Evolutionary conservation across 495 filamentous ascomycete species (phyloP).

Genomic region (Lophiostoma macrostomum): DNA sequence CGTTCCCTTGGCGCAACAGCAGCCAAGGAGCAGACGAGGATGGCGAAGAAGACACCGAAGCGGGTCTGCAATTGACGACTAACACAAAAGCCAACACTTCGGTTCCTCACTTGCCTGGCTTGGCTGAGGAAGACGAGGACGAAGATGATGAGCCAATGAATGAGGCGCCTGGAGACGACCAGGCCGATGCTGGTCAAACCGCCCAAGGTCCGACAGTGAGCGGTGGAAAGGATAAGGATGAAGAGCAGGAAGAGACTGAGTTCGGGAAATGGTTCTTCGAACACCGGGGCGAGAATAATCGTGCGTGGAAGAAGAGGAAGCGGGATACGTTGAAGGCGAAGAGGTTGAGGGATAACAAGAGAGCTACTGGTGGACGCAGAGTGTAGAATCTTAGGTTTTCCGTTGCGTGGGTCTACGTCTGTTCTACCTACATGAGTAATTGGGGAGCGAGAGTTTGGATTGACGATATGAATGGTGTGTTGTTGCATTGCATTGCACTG

Average conservation of each 20-base stretch:
- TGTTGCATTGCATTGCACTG: not conserved
- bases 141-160: constrained; percentile 30
- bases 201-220: constrained; percentile 9
- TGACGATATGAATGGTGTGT: not conserved
- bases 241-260: constrained; percentile 56
- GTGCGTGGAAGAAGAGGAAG: constrained; percentile 83
- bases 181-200: constrained; percentile 37
- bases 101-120: constrained; percentile 27
- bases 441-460: not conserved
- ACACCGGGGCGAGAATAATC: constrained; percentile 80
- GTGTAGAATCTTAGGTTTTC: constrained; percentile 3
- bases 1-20: constrained; percentile 37
- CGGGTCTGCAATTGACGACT: constrained; percentile 26
- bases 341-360: constrained; percentile 77
- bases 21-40: constrained; percentile 37
- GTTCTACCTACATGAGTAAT: no score
- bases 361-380: constrained; percentile 32
- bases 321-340: constrained; percentile 81
- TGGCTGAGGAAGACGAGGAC: constrained; percentile 36
- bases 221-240: constrained; percentile 27
- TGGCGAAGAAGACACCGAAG: constrained; percentile 38
- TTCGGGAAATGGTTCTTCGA: constrained; percentile 94
- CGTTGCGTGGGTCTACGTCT: not conserved
- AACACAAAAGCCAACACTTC: constrained; percentile 31
- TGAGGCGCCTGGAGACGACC: constrained; percentile 33